Evolutionary conservation across 192 early-diverging fungal genomes (phyloP).

Genomic region (Coemansia sp.): DNA sequence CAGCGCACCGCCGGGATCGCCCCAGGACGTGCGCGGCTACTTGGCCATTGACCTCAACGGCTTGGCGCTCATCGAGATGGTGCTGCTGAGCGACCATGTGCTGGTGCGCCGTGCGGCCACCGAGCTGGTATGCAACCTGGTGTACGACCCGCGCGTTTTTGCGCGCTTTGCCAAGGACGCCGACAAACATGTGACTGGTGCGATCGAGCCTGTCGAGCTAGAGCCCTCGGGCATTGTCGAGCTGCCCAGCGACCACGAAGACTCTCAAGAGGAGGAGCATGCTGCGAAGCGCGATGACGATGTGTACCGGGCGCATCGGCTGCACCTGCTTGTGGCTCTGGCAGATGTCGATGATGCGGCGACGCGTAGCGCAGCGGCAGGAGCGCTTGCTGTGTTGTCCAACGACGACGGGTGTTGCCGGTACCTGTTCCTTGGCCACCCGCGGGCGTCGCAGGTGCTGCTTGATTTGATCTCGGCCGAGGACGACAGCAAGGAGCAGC

Average conservation of each 20-base stretch:
- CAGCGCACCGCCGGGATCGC: slow-evolving; percentile 50
- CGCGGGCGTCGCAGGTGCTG: slow-evolving; percentile 26
- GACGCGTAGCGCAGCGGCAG: slow-evolving; percentile 80
- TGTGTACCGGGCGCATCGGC: slow-evolving; percentile 48
- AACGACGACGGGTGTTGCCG: slow-evolving; percentile 38
- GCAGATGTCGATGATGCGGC: slow-evolving; percentile 82
- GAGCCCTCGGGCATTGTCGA: slow-evolving; percentile 26
- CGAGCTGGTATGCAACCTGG: slow-evolving; percentile 91
- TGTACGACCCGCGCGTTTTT: slow-evolving; percentile 78
- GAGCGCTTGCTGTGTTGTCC: slow-evolving; percentile 80
- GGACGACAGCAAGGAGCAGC: background rate
- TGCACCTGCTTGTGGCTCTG: slow-evolving; percentile 80
- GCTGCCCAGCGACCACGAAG: slow-evolving; percentile 20
- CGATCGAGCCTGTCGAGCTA: slow-evolving; percentile 5
- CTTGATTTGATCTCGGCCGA: slow-evolving; percentile 6
- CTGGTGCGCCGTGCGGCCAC: slow-evolving; percentile 85
- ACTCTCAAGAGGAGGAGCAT: slow-evolving; percentile 1
- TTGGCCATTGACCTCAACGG: slow-evolving; percentile 61
- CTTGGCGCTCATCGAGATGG: slow-evolving; percentile 66
- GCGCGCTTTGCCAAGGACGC: slow-evolving; percentile 58
- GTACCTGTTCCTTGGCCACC: slow-evolving; percentile 34
- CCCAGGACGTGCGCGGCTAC: slow-evolving; percentile 60
- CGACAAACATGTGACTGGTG: slow-evolving; percentile 19
- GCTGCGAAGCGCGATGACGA: background rate
- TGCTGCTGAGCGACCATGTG: slow-evolving; percentile 75